Evolutionary conservation across 768 basidiomycete genomes (phyloP), one percentile per base, ranked within the genome.

Genomic region (Leccinellum rugosiceps): DNA sequence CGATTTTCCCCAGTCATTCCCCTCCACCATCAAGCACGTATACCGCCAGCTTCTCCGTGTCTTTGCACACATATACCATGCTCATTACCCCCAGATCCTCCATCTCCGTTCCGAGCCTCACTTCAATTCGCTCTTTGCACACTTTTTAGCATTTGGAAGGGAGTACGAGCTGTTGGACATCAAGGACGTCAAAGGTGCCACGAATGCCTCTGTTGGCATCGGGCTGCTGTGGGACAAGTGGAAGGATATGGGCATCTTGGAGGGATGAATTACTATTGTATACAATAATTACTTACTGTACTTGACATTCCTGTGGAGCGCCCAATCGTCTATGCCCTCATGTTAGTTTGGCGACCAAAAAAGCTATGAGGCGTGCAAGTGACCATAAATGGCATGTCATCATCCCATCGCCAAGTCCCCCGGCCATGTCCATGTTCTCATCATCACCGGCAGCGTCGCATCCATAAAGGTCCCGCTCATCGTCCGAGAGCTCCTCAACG

Each of bases 51-150:
- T 98, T 34, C 83, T 98, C 55, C 91, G 96, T 49, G 90, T 98
- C 62, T 98, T 98, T 69, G 95, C 96, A 10, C 96, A 98, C 77
- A 84, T 98, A 65, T 98, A 98, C 71, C 89, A 98, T 70, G 90
- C 92, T 9, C 96, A 98, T 68, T 98, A 94, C 69, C 79, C 81
- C 3, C 87, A 91, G 63, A 89, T 98, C 68, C 83, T 98, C 23
- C 94, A 98, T 68, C 83, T 98, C 25, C 91, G 92, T 41, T 86
- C 90, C 10, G 96, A 98, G 68, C 92, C 92, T 0, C 94, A 96
- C 71, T 95, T 96, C 77, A 96, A 96, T 72, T 96, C 94, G 4
- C 85, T 98, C 35, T 98, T 98, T 72, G 96, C 96, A 0, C 96
- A 98, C 74, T 99, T 97, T 76, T 78, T 98, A 51, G 94, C 95